phyloP scores from a whole-genome alignment of 2,329 filamentous ascomycete genomes.

The Botrytis sinoallii region DNA sequence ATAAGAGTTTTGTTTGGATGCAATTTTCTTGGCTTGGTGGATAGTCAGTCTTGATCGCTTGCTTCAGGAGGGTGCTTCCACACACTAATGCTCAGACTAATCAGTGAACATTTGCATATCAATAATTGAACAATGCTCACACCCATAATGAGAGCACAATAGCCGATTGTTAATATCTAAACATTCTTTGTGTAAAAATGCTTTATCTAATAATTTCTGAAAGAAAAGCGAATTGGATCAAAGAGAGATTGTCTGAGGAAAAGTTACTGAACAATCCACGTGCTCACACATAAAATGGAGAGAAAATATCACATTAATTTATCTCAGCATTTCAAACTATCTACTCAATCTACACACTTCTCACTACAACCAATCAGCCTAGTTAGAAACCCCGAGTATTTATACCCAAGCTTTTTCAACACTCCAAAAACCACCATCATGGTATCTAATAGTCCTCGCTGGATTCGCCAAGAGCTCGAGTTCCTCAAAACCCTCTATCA shows the following conservation, averaged over 20 bases:
- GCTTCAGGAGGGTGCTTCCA: not conserved
- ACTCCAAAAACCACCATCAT: not conserved
- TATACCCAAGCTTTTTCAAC: not conserved
- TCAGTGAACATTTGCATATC: not conserved
- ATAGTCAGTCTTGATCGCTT: not conserved
- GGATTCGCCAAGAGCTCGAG: not conserved
- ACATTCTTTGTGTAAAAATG: not conserved
- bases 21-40: not conserved
- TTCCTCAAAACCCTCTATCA: not conserved
- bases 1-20: not conserved
- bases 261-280: not conserved
- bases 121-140: not conserved
- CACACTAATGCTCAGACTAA: not conserved
- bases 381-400: not conserved
- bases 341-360: not conserved
- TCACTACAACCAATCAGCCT: not conserved
- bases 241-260: not conserved
- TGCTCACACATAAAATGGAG: not conserved
- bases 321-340: not conserved
- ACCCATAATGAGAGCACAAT: not conserved
- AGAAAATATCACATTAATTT: not conserved
- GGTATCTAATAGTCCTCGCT: too few relatives aligned
- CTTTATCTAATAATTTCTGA: not conserved
- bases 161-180: not conserved
- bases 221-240: not conserved